Percentiles rank a stretch among this genome's conserved stretches.
These are phyloP conservation scores for Oryza meridionalis DNA, from an alignment of 176 grass and related monocot genomes.

Conservation along the genomic window DNA sequence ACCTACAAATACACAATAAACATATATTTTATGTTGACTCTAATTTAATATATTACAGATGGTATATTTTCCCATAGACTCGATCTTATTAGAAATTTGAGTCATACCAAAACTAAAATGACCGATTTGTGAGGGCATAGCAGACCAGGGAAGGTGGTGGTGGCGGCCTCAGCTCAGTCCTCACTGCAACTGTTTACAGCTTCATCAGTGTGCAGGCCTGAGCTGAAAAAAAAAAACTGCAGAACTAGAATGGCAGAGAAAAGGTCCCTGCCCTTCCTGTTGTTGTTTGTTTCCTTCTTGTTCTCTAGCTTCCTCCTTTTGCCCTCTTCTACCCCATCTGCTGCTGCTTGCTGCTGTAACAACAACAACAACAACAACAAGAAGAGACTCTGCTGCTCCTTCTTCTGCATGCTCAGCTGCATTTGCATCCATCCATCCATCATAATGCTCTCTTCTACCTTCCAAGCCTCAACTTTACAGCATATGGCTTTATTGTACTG, in stretches of 20 bases:
- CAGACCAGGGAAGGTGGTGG: slow-evolving; percentile 43
- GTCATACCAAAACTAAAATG: too few species aligned
- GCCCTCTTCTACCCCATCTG: slow-evolving; percentile 25
- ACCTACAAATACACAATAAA: too few species aligned
- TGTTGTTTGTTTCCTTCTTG: slow-evolving; percentile 41
- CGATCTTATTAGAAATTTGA: too few species aligned
- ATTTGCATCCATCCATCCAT: background rate
- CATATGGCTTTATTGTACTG: background rate
- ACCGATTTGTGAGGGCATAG: background rate
- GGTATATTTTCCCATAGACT: too few species aligned
- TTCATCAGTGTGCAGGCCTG: background rate
- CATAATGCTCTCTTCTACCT: background rate
- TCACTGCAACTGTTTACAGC: background rate
- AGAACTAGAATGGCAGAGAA: slow-evolving; percentile 41
- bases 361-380: too few species aligned
- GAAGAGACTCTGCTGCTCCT: background rate
- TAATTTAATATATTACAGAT: too few species aligned
- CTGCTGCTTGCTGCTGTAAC: slow-evolving; percentile 14
- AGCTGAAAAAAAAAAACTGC: slow-evolving; percentile 4
- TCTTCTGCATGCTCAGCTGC: background rate
- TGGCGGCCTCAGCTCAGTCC: background rate
- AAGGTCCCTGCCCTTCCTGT: background rate
- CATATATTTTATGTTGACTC: too few species aligned
- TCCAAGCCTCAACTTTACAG: background rate
- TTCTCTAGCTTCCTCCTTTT: slow-evolving; percentile 27